Conservation (phyloP, 192 early-diverging fungal genomes). For the Coemansia sp. region DNA sequence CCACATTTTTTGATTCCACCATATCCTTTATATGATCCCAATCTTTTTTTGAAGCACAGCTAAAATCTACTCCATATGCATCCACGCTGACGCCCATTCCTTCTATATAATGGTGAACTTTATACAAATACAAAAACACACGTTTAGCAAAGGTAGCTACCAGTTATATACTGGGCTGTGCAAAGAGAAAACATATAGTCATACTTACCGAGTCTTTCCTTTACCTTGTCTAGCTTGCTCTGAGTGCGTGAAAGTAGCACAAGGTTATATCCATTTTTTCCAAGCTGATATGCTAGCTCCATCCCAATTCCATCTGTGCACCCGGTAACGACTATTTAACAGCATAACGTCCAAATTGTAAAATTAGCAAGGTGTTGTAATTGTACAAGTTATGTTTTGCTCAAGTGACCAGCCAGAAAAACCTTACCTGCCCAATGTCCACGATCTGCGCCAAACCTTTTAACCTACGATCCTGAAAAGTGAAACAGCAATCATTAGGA, state of each 20-base stretch:
- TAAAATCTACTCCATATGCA: conserved; percentile 47
- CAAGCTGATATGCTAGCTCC: conserved; percentile 88
- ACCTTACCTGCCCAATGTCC: conserved; percentile 57
- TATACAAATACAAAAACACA: too few relatives aligned
- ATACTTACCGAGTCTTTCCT: conserved; percentile 60
- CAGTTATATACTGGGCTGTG: too few relatives aligned
- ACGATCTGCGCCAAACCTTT: conserved; percentile 48
- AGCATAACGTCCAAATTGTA: background rate
- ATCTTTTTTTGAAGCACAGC: conserved; percentile 17
- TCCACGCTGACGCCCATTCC: conserved; percentile 25
- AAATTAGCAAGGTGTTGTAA: too few relatives aligned
- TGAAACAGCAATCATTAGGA: background rate
- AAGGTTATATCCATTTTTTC: conserved; percentile 78
- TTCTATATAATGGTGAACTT: too few relatives aligned
- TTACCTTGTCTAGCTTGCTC: conserved; percentile 73
- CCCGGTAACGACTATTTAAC: conserved; percentile 76
- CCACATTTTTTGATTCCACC: conserved; percentile 31
- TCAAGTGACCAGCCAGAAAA: too few relatives aligned
- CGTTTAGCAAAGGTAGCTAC: too few relatives aligned
- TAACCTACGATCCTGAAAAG: conserved; percentile 15
- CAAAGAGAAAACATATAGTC: background rate
- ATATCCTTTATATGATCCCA: conserved; percentile 35
- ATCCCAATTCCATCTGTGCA: conserved; percentile 96
- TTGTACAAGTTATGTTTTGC: too few relatives aligned
- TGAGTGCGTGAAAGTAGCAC: conserved; percentile 79